These are phyloP conservation scores for Ophiocordyceps robertsii DNA, from an alignment of 2,329 filamentous ascomycete genomes.

Conservation along the genomic window DNA sequence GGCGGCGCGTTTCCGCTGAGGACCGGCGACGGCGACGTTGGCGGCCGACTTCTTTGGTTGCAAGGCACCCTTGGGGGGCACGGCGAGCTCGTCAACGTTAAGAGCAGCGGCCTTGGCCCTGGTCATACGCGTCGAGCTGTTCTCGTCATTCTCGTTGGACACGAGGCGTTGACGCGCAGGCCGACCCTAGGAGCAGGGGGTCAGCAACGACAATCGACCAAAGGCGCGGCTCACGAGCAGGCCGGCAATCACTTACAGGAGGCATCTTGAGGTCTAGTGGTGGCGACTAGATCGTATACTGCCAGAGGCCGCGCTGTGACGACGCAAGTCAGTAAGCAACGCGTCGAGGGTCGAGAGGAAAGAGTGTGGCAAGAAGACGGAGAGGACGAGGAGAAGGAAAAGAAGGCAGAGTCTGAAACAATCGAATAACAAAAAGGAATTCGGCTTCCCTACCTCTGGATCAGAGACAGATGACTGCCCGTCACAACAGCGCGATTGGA, in stretches of 20 bases:
- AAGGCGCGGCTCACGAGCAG: slow-evolving; percentile 29
- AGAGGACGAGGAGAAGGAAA: slow-evolving; percentile 4
- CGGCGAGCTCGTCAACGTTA: slow-evolving; percentile 47
- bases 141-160: slow-evolving; percentile 93
- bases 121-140: slow-evolving; percentile 74
- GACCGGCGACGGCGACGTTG: slow-evolving; percentile 32
- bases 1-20: slow-evolving; percentile 61
- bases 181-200: slow-evolving; percentile 38
- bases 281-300: slow-evolving; percentile 7
- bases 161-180: slow-evolving; percentile 59
- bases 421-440: slow-evolving; percentile 12
- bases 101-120: slow-evolving; percentile 78
- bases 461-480: slow-evolving; percentile 15
- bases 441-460: slow-evolving; percentile 19
- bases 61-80: slow-evolving; percentile 46
- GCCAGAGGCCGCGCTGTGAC: slow-evolving; percentile 5
- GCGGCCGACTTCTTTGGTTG: slow-evolving; percentile 56
- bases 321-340: slow-evolving; percentile 6
- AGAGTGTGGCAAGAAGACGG: slow-evolving; percentile 1
- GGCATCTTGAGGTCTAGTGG: slow-evolving; percentile 6
- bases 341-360: slow-evolving; percentile 4
- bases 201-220: slow-evolving; percentile 3
- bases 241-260: slow-evolving; percentile 25
- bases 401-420: slow-evolving; percentile 15
- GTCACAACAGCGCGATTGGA: slow-evolving; percentile 20